A percentile compares a stretch with the other conserved stretches of the same genome.
phyloP scores from a whole-genome alignment of 2,329 filamentous ascomycete species.

The Trichoderma asperellum region DNA sequence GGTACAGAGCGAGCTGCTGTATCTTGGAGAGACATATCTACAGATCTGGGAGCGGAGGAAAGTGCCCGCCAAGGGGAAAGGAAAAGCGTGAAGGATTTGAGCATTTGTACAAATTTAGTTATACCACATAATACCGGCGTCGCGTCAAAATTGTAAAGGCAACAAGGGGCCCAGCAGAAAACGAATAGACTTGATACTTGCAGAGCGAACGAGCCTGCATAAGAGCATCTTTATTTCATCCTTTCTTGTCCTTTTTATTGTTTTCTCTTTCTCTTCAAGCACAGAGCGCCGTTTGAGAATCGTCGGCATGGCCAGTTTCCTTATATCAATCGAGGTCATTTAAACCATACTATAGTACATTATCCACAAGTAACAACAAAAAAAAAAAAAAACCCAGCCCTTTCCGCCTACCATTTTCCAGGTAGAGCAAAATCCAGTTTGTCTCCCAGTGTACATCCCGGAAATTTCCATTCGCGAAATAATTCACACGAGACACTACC shows the following conservation, averaged over 20 bases:
- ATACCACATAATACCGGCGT: slow-evolving; percentile 10
- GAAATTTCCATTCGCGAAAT: slow-evolving; percentile 18
- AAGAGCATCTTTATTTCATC: slow-evolving; percentile 24
- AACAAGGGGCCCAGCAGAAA: background rate
- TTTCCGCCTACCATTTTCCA: slow-evolving; percentile 30
- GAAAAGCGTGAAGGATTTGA: background rate
- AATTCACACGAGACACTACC: slow-evolving; percentile 9
- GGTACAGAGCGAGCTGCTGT: slow-evolving; percentile 85
- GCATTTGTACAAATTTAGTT: background rate
- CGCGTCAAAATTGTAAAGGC: background rate
- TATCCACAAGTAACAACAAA: slow-evolving; percentile 24
- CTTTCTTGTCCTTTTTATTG: slow-evolving; percentile 19
- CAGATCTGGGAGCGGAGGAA: slow-evolving; percentile 94
- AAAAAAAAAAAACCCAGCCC: slow-evolving; percentile 7
- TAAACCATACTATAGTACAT: slow-evolving; percentile 31
- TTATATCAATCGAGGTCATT: background rate
- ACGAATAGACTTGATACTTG: slow-evolving; percentile 14
- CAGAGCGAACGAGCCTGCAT: slow-evolving; percentile 16
- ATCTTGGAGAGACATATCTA: slow-evolving; percentile 90
- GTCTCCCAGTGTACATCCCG: slow-evolving; percentile 22
- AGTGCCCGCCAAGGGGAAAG: slow-evolving; percentile 43
- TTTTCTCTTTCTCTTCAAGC: slow-evolving; percentile 8
- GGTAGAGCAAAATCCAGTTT: slow-evolving; percentile 25
- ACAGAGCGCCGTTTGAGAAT: slow-evolving; percentile 20
- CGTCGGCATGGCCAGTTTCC: background rate